These are phyloP conservation scores for Parafenestella ontariensis DNA, from an alignment of 2,329 filamentous ascomycete genomes.

Conservation along the genomic window DNA sequence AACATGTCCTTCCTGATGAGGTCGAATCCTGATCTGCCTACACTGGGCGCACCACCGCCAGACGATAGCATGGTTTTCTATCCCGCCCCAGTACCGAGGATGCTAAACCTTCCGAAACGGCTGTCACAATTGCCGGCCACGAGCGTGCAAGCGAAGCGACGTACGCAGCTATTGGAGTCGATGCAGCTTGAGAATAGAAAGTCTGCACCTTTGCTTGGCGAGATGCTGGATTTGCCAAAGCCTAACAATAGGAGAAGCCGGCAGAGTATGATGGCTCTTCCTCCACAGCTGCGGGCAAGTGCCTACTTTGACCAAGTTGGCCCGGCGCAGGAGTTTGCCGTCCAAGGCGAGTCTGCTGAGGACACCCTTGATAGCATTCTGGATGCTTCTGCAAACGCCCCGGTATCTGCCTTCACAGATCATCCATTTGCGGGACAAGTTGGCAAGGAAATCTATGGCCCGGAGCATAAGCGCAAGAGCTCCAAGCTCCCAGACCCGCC, in stretches of 20 bases:
- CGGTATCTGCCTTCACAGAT: conserved; percentile 90
- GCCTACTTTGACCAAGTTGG: conserved; percentile 81
- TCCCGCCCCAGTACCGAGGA: conserved; percentile 89
- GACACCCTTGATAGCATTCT: conserved; percentile 90
- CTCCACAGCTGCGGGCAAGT: conserved; percentile 87
- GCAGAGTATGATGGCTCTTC: conserved; percentile 64
- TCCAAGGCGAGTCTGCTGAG: conserved; percentile 80
- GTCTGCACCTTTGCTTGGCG: conserved; percentile 49
- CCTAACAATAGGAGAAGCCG: conserved; percentile 40
- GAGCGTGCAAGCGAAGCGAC: conserved; percentile 70
- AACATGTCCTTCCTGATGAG: conserved; percentile 56
- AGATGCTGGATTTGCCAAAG: conserved; percentile 12
- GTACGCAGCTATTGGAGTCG: conserved; percentile 74
- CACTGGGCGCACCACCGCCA: conserved; percentile 58
- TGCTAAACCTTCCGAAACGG: conserved; percentile 90
- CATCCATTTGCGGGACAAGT: conserved; percentile 81
- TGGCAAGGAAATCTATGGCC: conserved; percentile 76
- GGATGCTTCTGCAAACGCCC: conserved; percentile 85
- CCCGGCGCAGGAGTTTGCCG: conserved; percentile 61
- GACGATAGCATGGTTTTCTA: conserved; percentile 91
- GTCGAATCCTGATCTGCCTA: conserved; percentile 24
- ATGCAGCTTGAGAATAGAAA: conserved; percentile 64
- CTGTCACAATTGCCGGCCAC: conserved; percentile 76
- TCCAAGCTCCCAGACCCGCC: conserved; percentile 36
- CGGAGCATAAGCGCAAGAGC: conserved; percentile 51